Evolutionary conservation across 2,329 filamentous ascomycete species (phyloP).

Genomic region (Escovopsis weberi): DNA sequence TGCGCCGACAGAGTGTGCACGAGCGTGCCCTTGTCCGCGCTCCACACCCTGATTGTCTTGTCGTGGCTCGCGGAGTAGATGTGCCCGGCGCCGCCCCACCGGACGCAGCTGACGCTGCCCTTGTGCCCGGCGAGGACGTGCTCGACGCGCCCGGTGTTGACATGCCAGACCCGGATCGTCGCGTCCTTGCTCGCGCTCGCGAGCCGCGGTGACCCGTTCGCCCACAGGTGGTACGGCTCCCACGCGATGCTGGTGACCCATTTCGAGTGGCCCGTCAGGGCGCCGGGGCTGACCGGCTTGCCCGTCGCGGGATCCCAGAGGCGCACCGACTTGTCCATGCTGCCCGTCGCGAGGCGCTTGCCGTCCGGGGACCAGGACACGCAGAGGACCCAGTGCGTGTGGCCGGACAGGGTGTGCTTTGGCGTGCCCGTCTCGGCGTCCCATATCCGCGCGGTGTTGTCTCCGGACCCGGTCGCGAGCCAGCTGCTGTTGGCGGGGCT

Average conservation of each 20-base stretch:
- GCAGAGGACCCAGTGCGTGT: constrained; percentile 79
- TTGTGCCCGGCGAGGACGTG: constrained; percentile 80
- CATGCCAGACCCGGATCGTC: constrained; percentile 78
- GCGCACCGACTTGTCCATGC: constrained; percentile 84
- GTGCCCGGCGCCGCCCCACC: constrained; percentile 80
- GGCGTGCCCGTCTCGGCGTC: constrained; percentile 90
- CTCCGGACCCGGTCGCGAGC: constrained; percentile 79
- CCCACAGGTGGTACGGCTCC: constrained; percentile 84
- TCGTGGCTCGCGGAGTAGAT: constrained; percentile 82
- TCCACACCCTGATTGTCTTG: constrained; percentile 87
- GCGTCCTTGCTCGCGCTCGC: constrained; percentile 83
- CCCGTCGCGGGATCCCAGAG: constrained; percentile 81
- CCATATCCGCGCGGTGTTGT: constrained; percentile 85
- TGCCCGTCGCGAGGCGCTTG: constrained; percentile 67
- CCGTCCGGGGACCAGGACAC: constrained; percentile 82
- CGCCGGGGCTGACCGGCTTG: constrained; percentile 41
- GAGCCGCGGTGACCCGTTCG: constrained; percentile 57
- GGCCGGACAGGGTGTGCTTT: constrained; percentile 70
- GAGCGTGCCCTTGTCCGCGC: constrained; percentile 62
- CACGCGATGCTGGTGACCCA: constrained; percentile 80
- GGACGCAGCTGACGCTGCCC: constrained; percentile 75
- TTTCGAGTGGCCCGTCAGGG: constrained; percentile 72
- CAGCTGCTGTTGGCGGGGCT: constrained; percentile 62
- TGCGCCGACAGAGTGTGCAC: constrained; percentile 69
- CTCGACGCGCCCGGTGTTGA: constrained; percentile 63